Evolutionary conservation across 306 rosid species (phyloP), one percentile per base, ranked within the genome.

Genomic region (Aeschynomene evenia): DNA sequence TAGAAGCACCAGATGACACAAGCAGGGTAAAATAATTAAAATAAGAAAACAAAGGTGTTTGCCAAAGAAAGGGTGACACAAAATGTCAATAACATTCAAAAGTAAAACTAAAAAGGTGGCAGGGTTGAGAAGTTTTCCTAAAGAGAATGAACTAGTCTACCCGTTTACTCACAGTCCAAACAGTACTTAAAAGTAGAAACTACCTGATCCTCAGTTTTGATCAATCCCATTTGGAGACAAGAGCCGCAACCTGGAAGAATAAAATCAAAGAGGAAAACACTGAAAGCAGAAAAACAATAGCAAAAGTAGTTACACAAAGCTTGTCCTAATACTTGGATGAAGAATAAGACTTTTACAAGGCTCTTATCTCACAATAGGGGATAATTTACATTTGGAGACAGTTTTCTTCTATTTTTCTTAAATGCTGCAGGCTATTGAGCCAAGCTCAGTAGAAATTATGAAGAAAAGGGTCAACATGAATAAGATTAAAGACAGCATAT

Each of bases 191-290:
- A 49, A 61, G 21, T 23, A 67, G 49, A 57, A 37, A 58, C 64
- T 73, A 86, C 98, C 97, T 85, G 62, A 40, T 84, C 83, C 22
- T 72, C 89, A 9, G 63, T 73, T 81, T 84, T 82, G 56, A 90
- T 81, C 77, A 90, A 78, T 69, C 86, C 84, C 36, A 64, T 70
- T 88, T 81, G 7, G 98, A 97, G 65, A 90, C 80, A 31, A 88
- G 97, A 70, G 98, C 97, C 55, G 96, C 98, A 42, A 90, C 98
- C 98, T 93, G 88, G 68, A 74, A 72, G 51, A 29, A 55, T 15
- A 46, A 71, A 71, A 19, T 36, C 21, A 57, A 64, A 58, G 56
- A 65, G 34, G 65, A 64, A 48, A 65, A 43, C 42, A 13, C 36
- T 14, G 33, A 48, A 67, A 11, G 58, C 18, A 46, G 72, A 28